Conservation (phyloP, 2,329 filamentous ascomycete species). For the Didymella arachidicola region DNA sequence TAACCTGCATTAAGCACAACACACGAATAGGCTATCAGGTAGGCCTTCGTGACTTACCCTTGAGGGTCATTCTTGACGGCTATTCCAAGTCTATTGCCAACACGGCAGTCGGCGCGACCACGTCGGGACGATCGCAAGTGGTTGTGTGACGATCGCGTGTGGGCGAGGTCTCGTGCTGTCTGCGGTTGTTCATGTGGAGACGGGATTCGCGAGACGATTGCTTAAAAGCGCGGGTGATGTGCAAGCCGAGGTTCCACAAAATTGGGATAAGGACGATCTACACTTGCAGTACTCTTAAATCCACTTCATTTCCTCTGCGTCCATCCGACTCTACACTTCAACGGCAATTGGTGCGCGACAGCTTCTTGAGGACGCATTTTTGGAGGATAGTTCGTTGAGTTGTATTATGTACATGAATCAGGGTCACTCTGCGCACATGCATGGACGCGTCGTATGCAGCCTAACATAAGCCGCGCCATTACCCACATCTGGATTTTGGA, state of each 20-base stretch:
- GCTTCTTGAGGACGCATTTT: background rate
- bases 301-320: conserved; percentile 22
- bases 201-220: conserved; percentile 9
- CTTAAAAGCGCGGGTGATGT: conserved; percentile 6
- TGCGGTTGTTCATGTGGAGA: conserved; percentile 4
- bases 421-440: conserved; percentile 1
- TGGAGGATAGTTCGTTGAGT: background rate
- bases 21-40: background rate
- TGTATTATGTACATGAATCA: conserved; percentile 8
- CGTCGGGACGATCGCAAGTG: background rate
- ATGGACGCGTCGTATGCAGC: conserved; percentile 1
- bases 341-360: background rate
- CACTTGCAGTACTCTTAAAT: conserved; percentile 27
- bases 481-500: conserved; percentile 11
- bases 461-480: conserved; percentile 15
- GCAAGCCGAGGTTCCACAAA: conserved; percentile 15
- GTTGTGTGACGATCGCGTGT: background rate
- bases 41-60: no score
- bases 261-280: conserved; percentile 16
- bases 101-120: background rate
- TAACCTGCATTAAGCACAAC: background rate
- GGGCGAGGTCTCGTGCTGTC: background rate
- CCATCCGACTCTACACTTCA: background rate
- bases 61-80: background rate
- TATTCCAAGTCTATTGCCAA: background rate